phyloP scores from a whole-genome alignment of 2,329 filamentous ascomycete species.

The Fusarium denticulatum region DNA sequence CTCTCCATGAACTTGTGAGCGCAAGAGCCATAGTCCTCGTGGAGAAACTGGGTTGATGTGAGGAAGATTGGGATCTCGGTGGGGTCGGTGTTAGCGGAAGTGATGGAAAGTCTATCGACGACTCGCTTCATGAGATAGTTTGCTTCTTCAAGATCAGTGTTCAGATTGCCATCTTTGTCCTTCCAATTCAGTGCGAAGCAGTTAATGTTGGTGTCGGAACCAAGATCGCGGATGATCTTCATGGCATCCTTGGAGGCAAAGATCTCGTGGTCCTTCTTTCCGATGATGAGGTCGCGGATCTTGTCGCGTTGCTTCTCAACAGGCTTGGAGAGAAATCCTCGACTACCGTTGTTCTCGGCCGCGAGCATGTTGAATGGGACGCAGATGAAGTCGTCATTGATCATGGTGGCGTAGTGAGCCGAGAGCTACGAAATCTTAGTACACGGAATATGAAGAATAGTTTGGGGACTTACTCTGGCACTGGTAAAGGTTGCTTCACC shows the following conservation, averaged over 20 bases:
- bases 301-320: slow-evolving; percentile 50
- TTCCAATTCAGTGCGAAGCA: slow-evolving; percentile 57
- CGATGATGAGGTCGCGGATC: slow-evolving; percentile 52
- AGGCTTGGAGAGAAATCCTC: slow-evolving; percentile 27
- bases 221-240: slow-evolving; percentile 52
- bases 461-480: slow-evolving; percentile 45
- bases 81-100: slow-evolving; percentile 51
- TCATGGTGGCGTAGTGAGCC: slow-evolving; percentile 54
- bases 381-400: slow-evolving; percentile 50
- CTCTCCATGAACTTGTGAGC: slow-evolving; percentile 53
- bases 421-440: slow-evolving; percentile 45
- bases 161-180: slow-evolving; percentile 50
- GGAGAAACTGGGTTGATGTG: slow-evolving; percentile 55
- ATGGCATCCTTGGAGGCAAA: slow-evolving; percentile 48
- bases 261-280: slow-evolving; percentile 50
- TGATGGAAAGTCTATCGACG: slow-evolving; percentile 54
- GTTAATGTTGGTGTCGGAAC: slow-evolving; percentile 60
- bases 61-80: slow-evolving; percentile 55
- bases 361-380: slow-evolving; percentile 56
- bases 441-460: accelerated
- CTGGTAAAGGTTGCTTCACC: slow-evolving; percentile 57
- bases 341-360: slow-evolving; percentile 43
- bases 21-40: slow-evolving; percentile 54
- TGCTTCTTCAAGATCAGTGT: slow-evolving; percentile 57
- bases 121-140: slow-evolving; percentile 60